Conservation (phyloP, 2,329 filamentous ascomycete species). For the Paracamarosporium sp. region DNA sequence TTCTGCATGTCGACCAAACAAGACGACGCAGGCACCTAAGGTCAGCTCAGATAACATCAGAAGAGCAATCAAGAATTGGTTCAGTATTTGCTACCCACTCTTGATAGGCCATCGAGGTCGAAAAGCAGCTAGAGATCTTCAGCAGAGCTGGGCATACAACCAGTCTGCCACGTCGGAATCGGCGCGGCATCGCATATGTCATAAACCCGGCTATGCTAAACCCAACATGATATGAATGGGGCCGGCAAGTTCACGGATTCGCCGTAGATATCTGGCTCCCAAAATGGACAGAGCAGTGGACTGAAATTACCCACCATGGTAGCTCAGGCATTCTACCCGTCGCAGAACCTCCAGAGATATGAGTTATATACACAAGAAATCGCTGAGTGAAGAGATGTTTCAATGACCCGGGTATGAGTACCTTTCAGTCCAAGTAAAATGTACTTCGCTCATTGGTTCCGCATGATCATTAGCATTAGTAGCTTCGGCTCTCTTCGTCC, state of each 20-base stretch:
- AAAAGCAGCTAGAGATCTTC: slow-evolving; percentile 8
- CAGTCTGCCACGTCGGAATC: slow-evolving; percentile 30
- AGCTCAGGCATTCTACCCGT: neutral
- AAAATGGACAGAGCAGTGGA: neutral
- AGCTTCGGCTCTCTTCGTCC: slow-evolving; percentile 26
- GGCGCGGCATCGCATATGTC: slow-evolving; percentile 16
- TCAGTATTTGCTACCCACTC: slow-evolving; percentile 10
- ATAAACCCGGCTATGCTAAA: no score
- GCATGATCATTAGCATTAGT: neutral
- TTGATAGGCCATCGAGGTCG: slow-evolving; percentile 19
- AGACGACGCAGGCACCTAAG: slow-evolving; percentile 22
- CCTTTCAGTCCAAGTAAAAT: neutral
- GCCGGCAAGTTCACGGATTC: neutral
- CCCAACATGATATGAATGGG: neutral
- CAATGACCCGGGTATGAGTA: neutral
- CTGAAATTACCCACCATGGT: neutral
- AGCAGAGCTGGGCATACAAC: slow-evolving; percentile 26
- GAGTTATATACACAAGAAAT: neutral
- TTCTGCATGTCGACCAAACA: slow-evolving; percentile 37
- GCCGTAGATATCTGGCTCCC: neutral
- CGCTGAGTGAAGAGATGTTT: neutral
- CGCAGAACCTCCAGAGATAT: neutral
- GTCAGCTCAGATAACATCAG: slow-evolving; percentile 38
- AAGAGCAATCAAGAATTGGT: slow-evolving; percentile 29
- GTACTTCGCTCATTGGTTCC: neutral